Evolutionary conservation across 2,329 filamentous ascomycete species (phyloP), one percentile per base, ranked within the genome.

Genomic region (Aspergillus sp.): DNA sequence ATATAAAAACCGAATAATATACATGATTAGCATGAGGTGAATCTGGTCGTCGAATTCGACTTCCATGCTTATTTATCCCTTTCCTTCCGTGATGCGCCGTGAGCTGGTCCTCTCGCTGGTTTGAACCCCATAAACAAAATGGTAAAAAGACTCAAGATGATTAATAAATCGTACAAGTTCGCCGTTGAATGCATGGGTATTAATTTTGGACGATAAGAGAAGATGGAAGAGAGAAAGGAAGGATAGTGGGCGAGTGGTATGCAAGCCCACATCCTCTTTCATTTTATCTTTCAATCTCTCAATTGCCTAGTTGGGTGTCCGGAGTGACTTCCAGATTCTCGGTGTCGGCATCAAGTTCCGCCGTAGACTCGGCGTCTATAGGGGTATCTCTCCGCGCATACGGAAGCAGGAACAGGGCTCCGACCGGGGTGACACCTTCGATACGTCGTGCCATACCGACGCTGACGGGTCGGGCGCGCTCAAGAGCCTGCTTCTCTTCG

Each of bases 381-480:
- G 36, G 14, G 12, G 58, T 16, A 7, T 54, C 52, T 54, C 29
- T 57, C 14, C 74, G 72, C n/a, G 77, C 71, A 65, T 80, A 70
- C 67, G 77, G 73, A 49, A 82, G 66, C 57, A 82, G 64, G 36
- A 77, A 69, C 59, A 81, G 65, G 6, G 78, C 77, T 32, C 79
- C 80, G 14, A 73, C 71, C 14, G 80, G 80, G 12, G 80, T 82
- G 20, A 84, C 82, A 2, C 94, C 94, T 75, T 99, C 95, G 11
- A 97, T 86, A 14, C 95, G 81, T 52, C 92, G 83, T 32, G 94
- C 94, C 82, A 97, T 95, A 0, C 91, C 94, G 22, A 99, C 81
- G 61, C 86, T 96, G 76, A 96, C 91, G 0, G 95, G 95, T 54
- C 86, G 81, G 1, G 91, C 90, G 2, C 81, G 79, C 59, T 85